These are phyloP conservation scores for Rosa rugosa DNA, from an alignment of 306 rosid genomes.

Conservation along the genomic window DNA sequence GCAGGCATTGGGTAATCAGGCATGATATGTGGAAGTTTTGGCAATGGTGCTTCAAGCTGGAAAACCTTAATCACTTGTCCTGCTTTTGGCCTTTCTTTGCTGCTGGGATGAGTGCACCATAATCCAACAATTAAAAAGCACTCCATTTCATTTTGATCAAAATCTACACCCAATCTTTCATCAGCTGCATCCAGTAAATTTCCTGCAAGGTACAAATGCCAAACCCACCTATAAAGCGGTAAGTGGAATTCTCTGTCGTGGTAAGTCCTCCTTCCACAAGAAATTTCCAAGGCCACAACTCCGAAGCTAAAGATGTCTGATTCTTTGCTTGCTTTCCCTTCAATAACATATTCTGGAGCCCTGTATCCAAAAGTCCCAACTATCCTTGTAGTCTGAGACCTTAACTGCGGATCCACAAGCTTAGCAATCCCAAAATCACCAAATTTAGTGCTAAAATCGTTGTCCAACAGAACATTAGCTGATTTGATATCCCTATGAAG, in stretches of 20 bases:
- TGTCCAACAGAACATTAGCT: constrained; percentile 50
- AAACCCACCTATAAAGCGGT: background rate
- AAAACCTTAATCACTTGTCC: background rate
- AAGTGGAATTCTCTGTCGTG: background rate
- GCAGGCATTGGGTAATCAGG: background rate
- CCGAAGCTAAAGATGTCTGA: background rate
- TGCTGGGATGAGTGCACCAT: background rate
- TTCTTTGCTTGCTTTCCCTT: background rate
- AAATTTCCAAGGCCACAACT: background rate
- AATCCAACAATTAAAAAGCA: background rate
- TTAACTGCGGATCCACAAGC: constrained; percentile 23
- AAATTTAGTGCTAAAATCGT: constrained; percentile 18
- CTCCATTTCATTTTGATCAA: background rate
- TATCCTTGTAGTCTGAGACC: background rate
- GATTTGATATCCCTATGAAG: constrained; percentile 63
- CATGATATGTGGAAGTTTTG: background rate
- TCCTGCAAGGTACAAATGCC: background rate
- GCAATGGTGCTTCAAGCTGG: background rate
- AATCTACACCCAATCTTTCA: background rate
- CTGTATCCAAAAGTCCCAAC: background rate
- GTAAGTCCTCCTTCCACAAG: background rate
- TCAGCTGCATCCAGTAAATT: background rate
- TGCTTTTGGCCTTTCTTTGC: background rate
- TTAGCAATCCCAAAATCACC: constrained; percentile 1
- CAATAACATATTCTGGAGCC: background rate